phyloP scores from a whole-genome alignment of 2,329 filamentous ascomycete species.

The Epichloe festucae region DNA sequence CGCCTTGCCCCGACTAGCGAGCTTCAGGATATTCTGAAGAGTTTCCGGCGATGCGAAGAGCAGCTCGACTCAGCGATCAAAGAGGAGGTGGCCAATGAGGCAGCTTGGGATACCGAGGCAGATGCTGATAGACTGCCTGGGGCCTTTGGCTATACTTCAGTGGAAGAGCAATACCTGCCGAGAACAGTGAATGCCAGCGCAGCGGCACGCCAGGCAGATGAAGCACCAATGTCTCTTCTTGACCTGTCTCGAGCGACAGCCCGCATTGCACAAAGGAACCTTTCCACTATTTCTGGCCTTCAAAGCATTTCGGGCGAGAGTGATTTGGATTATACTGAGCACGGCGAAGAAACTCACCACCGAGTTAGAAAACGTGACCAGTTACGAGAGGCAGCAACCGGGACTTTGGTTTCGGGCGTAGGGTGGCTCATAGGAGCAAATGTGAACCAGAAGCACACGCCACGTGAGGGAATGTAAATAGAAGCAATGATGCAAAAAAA shows the following conservation, averaged over 20 bases:
- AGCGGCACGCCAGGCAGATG: conserved; percentile 29
- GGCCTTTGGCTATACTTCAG: conserved; percentile 28
- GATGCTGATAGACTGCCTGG: conserved; percentile 46
- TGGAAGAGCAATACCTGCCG: conserved; percentile 13
- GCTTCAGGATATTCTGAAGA: conserved; percentile 61
- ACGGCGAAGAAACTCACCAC: conserved; percentile 19
- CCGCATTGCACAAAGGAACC: conserved; percentile 42
- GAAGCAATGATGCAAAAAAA: neutral
- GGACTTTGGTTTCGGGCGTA: conserved; percentile 52
- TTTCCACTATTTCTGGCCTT: conserved; percentile 41
- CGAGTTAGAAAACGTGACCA: conserved; percentile 59
- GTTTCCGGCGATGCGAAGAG: conserved; percentile 66
- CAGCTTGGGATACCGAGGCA: conserved; percentile 55
- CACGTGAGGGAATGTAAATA: neutral
- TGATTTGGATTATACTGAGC: conserved; percentile 5
- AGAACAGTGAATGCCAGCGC: conserved; percentile 23
- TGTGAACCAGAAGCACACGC: conserved; percentile 11
- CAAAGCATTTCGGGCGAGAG: conserved; percentile 19
- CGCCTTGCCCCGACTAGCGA: conserved; percentile 57
- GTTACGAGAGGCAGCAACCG: conserved; percentile 51
- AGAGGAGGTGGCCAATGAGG: conserved; percentile 54
- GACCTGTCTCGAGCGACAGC: conserved; percentile 51
- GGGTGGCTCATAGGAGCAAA: conserved; percentile 55
- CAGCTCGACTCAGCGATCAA: conserved; percentile 56
- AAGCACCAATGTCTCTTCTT: conserved; percentile 52